A percentile compares a stretch with the other conserved stretches of the same genome.
Evolutionary conservation across 768 basidiomycete species (phyloP).

Genomic region (Amanita phalloides): DNA sequence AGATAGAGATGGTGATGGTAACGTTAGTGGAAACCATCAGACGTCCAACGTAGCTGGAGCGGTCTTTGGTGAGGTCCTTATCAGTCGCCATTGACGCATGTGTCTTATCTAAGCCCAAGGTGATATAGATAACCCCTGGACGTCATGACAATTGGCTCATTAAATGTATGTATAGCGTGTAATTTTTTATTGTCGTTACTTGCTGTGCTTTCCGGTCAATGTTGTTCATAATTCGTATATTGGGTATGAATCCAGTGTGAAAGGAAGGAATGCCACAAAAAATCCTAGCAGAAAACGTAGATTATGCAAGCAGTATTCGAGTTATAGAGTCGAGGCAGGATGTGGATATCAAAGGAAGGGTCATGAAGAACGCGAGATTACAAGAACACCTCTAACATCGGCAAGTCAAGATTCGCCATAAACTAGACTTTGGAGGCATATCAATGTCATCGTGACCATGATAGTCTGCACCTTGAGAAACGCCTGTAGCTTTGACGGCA

Average conservation of each 20-base stretch:
- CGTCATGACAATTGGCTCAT: neutral
- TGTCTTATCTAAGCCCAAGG: neutral
- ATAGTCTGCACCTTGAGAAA: slow-evolving; percentile 49
- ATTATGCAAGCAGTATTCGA: slow-evolving; percentile 3
- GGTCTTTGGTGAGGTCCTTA: neutral
- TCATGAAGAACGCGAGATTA: slow-evolving; percentile 5
- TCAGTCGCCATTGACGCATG: neutral
- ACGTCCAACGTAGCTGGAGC: neutral
- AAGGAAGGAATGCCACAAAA: slow-evolving; percentile 2
- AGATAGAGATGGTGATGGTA: slow-evolving; percentile 13
- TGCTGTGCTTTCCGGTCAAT: neutral
- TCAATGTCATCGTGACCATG: slow-evolving; percentile 47
- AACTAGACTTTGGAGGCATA: slow-evolving; percentile 37
- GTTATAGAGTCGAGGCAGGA: slow-evolving; percentile 3
- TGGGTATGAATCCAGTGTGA: slow-evolving; percentile 7
- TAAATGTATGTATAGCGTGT: neutral
- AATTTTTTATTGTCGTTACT: neutral
- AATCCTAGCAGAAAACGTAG: slow-evolving; percentile 1
- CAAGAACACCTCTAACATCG: slow-evolving; percentile 42
- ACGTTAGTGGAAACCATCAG: neutral
- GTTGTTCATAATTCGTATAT: slow-evolving; percentile 2
- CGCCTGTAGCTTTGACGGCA: slow-evolving; percentile 59
- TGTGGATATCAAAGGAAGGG: neutral
- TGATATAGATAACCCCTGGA: neutral
- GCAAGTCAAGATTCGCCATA: slow-evolving; percentile 69